Evolutionary conservation across 257 asterid species (phyloP), one percentile per base, ranked within the genome.

Genomic region (Primulina huaijiensis): DNA sequence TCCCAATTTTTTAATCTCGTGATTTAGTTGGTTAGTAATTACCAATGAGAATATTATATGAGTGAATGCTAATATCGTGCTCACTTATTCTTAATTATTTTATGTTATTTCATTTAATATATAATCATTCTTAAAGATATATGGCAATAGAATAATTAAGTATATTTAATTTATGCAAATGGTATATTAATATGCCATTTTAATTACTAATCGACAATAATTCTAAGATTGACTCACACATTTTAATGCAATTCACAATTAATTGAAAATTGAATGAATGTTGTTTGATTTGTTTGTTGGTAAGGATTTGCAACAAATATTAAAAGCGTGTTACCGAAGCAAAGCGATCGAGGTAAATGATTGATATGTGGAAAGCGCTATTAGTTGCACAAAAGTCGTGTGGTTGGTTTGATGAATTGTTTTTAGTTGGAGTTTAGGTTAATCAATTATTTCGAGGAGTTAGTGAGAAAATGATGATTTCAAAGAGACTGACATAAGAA

Each of bases 381-480:
- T 21, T 19, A 14, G 3, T 9, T 33, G 50, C 4, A 20, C 56
- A 16, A 50, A 50, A 50, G 56, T 50, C 56, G 56, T 50, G 20
- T 50, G 20, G 56, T 50, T 50, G 56, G 56, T 50, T 14, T 46
- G 19, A 14, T 14, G 3, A 46, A 46, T 12, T 14, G 19, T 12
- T 46, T 43, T 50, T 50, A 14, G 56, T 50, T 16, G 56, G 20
- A 7, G 34, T 69, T 38, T 43, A 19, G 33, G 58, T 77, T 65
- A 20, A 64, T 65, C 64, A 29, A 55, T 35, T 67, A 59, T 65
- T 8, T 60, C 38, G 58, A 71, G 20, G 25, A 61, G 63, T 71
- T 78, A 30, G 82, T 38, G 68, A 46, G 19, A 46, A 75, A 33
- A 19, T 19, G 27, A 76, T 33, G 50, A 68, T 70, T 30, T 5